A percentile compares a stretch with the other conserved stretches of the same genome.
Evolutionary conservation across 2,329 filamentous ascomycete species (phyloP).

Genomic region (Pseudogymnoascus sp.): DNA sequence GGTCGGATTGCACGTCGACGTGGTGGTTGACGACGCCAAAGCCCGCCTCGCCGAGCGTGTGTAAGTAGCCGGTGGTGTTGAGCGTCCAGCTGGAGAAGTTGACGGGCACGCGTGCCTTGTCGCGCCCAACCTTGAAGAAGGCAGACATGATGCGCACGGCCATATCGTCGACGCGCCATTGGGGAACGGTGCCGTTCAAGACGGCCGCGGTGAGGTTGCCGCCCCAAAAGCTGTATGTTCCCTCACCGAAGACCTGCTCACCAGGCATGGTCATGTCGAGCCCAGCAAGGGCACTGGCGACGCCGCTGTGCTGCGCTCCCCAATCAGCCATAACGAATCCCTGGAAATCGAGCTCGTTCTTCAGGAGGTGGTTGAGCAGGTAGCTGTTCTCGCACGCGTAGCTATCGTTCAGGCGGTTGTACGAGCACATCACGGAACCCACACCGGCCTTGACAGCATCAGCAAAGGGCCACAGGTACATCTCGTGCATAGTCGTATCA

Average conservation of each 20-base stretch:
- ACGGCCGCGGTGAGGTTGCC: conserved; percentile 80
- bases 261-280: conserved; percentile 87
- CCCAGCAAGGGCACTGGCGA: conserved; percentile 57
- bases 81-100: conserved; percentile 87
- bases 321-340: conserved; percentile 78
- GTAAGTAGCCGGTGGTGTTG: conserved; percentile 63
- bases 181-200: conserved; percentile 79
- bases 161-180: conserved; percentile 88
- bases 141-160: conserved; percentile 70
- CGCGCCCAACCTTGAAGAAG: conserved; percentile 56
- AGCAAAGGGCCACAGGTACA: conserved; percentile 52
- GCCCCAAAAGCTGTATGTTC: conserved; percentile 54
- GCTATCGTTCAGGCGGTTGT: conserved; percentile 74
- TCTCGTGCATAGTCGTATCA: conserved; percentile 52
- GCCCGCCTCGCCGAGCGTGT: conserved; percentile 52
- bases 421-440: conserved; percentile 74
- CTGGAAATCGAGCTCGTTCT: conserved; percentile 72
- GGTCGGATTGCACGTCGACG: conserved; percentile 72
- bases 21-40: conserved; percentile 67
- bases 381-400: conserved; percentile 74
- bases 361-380: conserved; percentile 65
- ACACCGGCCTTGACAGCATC: conserved; percentile 60
- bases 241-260: conserved; percentile 68
- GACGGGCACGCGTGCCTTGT: conserved; percentile 37
- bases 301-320: conserved; percentile 64